Evolutionary conservation across 352 stramenopile species (phyloP).

Genomic region (Aphanomyces cochlioides): DNA sequence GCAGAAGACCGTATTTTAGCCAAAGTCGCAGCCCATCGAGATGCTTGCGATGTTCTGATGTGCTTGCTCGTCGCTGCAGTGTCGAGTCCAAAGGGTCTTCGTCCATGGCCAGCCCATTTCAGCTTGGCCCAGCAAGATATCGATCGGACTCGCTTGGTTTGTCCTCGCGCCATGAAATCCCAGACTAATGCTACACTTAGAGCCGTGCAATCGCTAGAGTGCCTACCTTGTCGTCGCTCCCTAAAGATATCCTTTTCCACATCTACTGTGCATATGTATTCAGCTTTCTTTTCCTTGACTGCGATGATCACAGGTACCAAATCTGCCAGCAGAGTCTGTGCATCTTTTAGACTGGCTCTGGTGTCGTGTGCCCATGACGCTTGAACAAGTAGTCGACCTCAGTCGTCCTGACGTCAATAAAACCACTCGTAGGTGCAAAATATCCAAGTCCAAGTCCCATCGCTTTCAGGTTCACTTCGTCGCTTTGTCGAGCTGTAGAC

Average conservation of each 20-base stretch:
- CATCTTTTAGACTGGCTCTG: constrained; percentile 27
- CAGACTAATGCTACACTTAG: neutral
- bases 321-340: neutral
- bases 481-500: no score
- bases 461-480: neutral
- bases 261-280: neutral
- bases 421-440: no score
- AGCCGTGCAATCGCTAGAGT: neutral
- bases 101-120: constrained; percentile 1
- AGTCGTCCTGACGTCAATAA: no score
- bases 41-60: constrained; percentile 20
- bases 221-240: neutral
- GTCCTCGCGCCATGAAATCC: neutral
- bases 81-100: constrained; percentile 21
- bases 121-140: neutral
- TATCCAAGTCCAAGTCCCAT: neutral
- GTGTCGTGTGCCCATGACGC: constrained; percentile 20
- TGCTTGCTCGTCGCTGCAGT: constrained; percentile 15
- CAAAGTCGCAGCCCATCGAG: neutral
- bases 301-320: neutral
- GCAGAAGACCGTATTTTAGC: neutral
- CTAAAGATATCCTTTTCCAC: neutral
- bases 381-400: neutral
- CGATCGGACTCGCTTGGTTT: neutral
- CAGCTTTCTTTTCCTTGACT: constrained; percentile 19